Base-by-base conservation (phyloP, 208 protist species). In the Trypanosoma lewisi region DNA sequence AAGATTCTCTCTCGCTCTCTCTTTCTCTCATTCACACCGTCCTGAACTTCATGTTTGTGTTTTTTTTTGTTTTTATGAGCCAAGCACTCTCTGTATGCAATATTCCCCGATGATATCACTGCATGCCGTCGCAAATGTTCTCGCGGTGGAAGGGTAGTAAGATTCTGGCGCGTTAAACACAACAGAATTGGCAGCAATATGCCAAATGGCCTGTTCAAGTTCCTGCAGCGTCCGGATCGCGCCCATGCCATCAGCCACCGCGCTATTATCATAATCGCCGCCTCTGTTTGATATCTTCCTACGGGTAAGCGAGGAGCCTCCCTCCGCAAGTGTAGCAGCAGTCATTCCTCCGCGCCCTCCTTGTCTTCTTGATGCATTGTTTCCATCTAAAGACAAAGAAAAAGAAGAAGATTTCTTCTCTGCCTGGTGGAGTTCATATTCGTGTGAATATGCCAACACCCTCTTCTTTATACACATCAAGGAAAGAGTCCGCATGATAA, bases 101-200 rank as follows among this genome's bases (percentile, higher is more conserved):
- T 88, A 94, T 36, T 70, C 70, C 21, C 78, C 70, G 31, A 94
- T 73, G 36, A 89, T 73, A 5, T 63, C 45, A 9, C 73, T 74
- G 66, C 85, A 91, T 12, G 78, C 67, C 0, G 55, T 30, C 1
- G 83, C 85, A 53, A 94, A 94, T 31, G 67, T 56, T 4, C 82
- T 53, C 1, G 85, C 88, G 3, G 78, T 87, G 37, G 56, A 70
- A 7, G 84, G 88, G 64, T 90, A 94, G 48, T 75, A 79, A 0
- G 80, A 78, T 60, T 94, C 83, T 0, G 88, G 88, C 8, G 81
- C 88, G 61, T 94, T 94, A 70, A 94, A 94, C 25, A 85, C 49
- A 34, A 81, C 85, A 69, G 85, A 94, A 73, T 94, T 94, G 19
- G 83, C 78, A 11, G 84, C 75, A 25, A 91, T 88, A 37, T 87